Conservation (phyloP, 2,329 filamentous ascomycete genomes). For the Didymella lethalis region DNA sequence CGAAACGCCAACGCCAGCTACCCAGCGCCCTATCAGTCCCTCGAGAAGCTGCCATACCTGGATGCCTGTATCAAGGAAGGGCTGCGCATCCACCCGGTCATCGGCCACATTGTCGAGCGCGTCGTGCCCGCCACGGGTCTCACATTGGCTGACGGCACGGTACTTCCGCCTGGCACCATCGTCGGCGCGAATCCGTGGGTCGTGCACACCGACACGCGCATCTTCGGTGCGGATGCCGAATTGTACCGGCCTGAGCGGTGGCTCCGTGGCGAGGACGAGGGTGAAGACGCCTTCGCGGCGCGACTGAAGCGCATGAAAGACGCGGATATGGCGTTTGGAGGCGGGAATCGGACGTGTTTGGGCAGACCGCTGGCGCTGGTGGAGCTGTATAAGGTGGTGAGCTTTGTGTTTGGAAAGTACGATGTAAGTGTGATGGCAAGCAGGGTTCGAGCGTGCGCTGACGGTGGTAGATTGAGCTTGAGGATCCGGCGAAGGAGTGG, state of each 20-base stretch:
- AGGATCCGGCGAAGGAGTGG: slow-evolving; percentile 50
- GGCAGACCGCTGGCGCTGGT: slow-evolving; percentile 40
- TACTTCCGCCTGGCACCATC: slow-evolving; percentile 42
- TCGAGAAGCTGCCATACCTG: slow-evolving; percentile 52
- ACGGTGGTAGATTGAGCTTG: slow-evolving; percentile 44
- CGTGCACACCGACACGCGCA: slow-evolving; percentile 28
- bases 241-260: slow-evolving; percentile 47
- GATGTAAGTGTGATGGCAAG: slow-evolving; percentile 43
- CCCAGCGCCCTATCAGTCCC: slow-evolving; percentile 29
- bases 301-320: slow-evolving; percentile 46
- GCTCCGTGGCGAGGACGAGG: slow-evolving; percentile 34
- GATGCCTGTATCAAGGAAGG: slow-evolving; percentile 59
- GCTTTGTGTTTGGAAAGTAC: slow-evolving; percentile 57
- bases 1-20: slow-evolving; percentile 26
- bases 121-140: slow-evolving; percentile 37
- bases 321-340: slow-evolving; percentile 43
- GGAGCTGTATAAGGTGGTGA: slow-evolving; percentile 60
- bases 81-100: slow-evolving; percentile 54
- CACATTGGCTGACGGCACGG: slow-evolving; percentile 31
- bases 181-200: slow-evolving; percentile 47
- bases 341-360: slow-evolving; percentile 42
- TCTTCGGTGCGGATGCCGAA: slow-evolving; percentile 33
- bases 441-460: not conserved
- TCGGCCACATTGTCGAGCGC: slow-evolving; percentile 45
- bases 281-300: slow-evolving; percentile 24